Percentiles rank a stretch among this genome's conserved stretches.
phyloP scores from a whole-genome alignment of 345 rosid species.

The Diplotaxis tenuifolia region DNA sequence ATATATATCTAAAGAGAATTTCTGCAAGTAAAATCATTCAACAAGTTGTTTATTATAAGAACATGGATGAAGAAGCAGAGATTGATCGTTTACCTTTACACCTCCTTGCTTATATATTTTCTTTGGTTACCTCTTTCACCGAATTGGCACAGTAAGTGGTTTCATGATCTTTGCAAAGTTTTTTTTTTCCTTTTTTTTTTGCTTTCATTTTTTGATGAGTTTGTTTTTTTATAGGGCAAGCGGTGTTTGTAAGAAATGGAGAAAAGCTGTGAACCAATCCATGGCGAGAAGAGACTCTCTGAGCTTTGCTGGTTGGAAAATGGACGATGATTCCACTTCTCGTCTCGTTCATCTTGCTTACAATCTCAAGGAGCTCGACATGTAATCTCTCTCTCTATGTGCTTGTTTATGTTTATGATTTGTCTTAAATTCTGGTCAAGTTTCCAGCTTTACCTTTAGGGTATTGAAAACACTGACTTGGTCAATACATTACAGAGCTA shows the following conservation, averaged over 20 bases:
- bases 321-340: conserved; percentile 77
- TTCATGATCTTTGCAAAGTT: not conserved
- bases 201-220: not conserved
- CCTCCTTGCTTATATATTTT: conserved; percentile 68
- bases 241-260: conserved; percentile 86
- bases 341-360: conserved; percentile 70
- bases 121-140: conserved; percentile 63
- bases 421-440: not conserved
- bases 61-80: conserved; percentile 47
- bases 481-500: not conserved
- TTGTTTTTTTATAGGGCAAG: conserved; percentile 55
- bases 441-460: conserved; percentile 11
- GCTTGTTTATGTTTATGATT: not conserved
- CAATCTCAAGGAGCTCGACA: conserved; percentile 84
- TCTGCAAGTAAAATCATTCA: not conserved
- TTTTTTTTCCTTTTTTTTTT: not conserved
- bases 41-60: not conserved
- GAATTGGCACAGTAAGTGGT: conserved; percentile 74
- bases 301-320: conserved; percentile 80
- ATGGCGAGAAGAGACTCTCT: conserved; percentile 59
- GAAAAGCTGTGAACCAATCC: conserved; percentile 75
- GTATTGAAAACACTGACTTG: not conserved
- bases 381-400: conserved; percentile 39
- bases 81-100: conserved; percentile 79
- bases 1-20: not conserved